phyloP scores from a whole-genome alignment of 179 eudicot species.

The Actinidia chinensis region DNA sequence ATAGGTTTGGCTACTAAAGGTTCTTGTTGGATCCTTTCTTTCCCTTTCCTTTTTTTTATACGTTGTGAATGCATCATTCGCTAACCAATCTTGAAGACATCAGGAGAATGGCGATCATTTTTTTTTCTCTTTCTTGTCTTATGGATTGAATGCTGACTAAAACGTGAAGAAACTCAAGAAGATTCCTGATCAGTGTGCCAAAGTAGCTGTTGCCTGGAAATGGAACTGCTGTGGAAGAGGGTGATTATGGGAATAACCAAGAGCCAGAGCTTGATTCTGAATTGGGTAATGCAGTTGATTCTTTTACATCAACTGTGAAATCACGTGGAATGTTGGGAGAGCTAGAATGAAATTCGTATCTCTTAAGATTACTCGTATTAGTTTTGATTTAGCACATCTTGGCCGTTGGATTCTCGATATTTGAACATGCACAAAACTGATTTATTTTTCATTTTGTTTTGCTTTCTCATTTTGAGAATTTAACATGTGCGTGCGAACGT shows the following conservation, averaged over 20 bases:
- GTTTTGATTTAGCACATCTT: no score
- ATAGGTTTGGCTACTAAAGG: conserved; percentile 45
- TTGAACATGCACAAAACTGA: background rate
- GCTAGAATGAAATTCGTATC: background rate
- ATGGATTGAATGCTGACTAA: conserved; percentile 80
- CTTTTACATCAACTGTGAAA: background rate
- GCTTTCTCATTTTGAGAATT: no score
- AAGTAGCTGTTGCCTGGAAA: conserved; percentile 63
- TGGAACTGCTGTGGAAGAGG: conserved; percentile 58
- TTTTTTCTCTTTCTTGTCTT: conserved; percentile 8
- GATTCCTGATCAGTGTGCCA: conserved; percentile 74
- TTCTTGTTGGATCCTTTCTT: no score
- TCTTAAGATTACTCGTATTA: background rate
- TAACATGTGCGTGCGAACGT: no score
- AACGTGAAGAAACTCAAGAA: conserved; percentile 77
- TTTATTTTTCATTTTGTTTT: no score
- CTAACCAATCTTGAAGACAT: background rate
- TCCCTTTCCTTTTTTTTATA: background rate
- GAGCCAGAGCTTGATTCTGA: conserved; percentile 68
- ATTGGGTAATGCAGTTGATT: conserved; percentile 47
- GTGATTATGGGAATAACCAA: conserved; percentile 54
- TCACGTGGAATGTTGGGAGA: background rate
- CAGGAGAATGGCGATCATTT: conserved; percentile 1
- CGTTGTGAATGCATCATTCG: background rate
- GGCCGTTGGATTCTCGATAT: no score